Evolutionary conservation across 306 rosid genomes (phyloP), one percentile per base, ranked within the genome.

Genomic region (Morella rubra): DNA sequence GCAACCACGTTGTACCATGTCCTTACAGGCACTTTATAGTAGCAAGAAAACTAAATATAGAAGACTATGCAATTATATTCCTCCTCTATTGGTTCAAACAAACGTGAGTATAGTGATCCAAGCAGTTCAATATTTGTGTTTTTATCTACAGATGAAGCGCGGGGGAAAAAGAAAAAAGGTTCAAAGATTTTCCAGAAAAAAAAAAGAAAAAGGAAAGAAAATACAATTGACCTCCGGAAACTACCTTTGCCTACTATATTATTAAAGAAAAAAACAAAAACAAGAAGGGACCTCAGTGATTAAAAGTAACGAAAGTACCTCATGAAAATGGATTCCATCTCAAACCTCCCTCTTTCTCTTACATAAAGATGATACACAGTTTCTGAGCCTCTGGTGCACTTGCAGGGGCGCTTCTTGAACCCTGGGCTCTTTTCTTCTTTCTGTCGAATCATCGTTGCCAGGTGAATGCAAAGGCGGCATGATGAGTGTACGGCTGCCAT

Each of bases 401-500:
- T 88, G 89, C 99, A 95, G 45, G 96, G 96, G 51, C 99, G 96
- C 56, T 84, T 90, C 86, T 88, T 90, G 81, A 89, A 85, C 51
- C 71, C 74, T 9, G 78, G 87, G 62, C 87, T 85, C 76, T 76
- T 85, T 78, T 95, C 99, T 83, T 95, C 99, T 82, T 81, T 84
- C 78, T 91, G 92, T 56, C 76, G 89, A 80, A 87, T 89, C 44
- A 8, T 6, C 1, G 99, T 89, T 59, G 97, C 99, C 90, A 95
- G 82, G 86, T 92, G 97, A 86, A 95, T 88, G 84, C 99, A 95
- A 79, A 95, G 97, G 80, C 99, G 99, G 80, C 99, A 95, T 37
- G 99, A 92, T 51, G 97, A 95, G 87, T 95, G 99, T 77, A 95
- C 97, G 54, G 97, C 97, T 62, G 97, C 99, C 99, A 95, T 95